A percentile compares a stretch with the other conserved stretches of the same genome.
phyloP scores from a whole-genome alignment of 2,329 filamentous ascomycete species.

The Domatiomyces catenatus region DNA sequence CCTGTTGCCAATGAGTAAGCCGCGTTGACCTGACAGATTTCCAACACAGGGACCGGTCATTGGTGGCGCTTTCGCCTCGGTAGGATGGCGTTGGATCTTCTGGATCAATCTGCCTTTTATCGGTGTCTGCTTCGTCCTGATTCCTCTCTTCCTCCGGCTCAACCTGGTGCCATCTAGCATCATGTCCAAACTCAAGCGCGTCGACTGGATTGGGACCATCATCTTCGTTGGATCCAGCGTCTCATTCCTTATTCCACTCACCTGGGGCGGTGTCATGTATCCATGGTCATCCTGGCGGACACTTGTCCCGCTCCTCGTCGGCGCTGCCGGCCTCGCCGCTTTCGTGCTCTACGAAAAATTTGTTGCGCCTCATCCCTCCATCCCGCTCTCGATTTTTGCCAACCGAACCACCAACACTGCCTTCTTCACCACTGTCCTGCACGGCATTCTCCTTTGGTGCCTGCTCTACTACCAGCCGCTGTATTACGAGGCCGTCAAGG shows the following conservation, averaged over 20 bases:
- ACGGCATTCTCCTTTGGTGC: constrained; percentile 37
- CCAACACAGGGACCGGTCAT: constrained; percentile 14
- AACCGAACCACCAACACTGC: constrained; percentile 34
- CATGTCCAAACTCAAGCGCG: constrained; percentile 33
- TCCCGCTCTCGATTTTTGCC: constrained; percentile 31
- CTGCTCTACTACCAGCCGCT: constrained; percentile 40
- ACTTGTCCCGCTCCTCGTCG: constrained; percentile 45
- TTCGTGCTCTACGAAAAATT: constrained; percentile 42
- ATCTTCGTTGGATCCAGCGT: constrained; percentile 46
- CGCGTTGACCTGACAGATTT: background rate
- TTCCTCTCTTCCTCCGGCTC: constrained; percentile 40
- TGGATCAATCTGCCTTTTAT: constrained; percentile 48
- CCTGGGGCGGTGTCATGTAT: constrained; percentile 52
- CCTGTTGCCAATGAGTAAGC: background rate
- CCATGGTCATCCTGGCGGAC: constrained; percentile 48
- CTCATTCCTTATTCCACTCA: constrained; percentile 45
- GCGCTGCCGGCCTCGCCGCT: constrained; percentile 34
- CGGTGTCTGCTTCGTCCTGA: constrained; percentile 32
- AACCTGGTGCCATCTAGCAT: constrained; percentile 34
- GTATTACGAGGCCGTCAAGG: constrained; percentile 33
- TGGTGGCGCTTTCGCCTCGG: constrained; percentile 19
- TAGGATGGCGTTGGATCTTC: constrained; percentile 44
- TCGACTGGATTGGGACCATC: constrained; percentile 49
- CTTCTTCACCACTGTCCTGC: constrained; percentile 40
- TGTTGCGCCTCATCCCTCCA: constrained; percentile 35